Evolutionary conservation across 352 stramenopile genomes (phyloP), one percentile per base, ranked within the genome.

Genomic region (Globisporangium paroecandrum): DNA sequence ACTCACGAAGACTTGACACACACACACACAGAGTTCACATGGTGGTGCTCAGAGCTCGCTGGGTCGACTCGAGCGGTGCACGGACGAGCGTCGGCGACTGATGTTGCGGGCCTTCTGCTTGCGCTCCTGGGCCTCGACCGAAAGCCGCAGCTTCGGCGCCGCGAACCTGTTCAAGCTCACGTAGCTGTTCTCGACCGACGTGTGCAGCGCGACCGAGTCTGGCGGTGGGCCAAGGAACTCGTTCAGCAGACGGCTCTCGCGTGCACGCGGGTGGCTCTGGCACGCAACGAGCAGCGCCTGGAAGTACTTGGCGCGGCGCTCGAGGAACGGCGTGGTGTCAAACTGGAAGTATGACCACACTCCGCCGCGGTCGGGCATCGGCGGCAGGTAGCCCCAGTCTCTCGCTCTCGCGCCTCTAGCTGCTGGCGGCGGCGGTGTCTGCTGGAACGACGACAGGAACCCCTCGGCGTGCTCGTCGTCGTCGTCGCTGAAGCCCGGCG

Each of bases 131-230:
- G 87, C 78, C 65, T 93, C 85, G 60, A 93, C 82, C 46, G 77
- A 79, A 18, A 91, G 83, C 36, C 77, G 77, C 65, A 93, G 47
- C 58, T 87, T 87, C 25, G 85, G 82, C 7, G 81, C 85, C 0
- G 85, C 82, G 59, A 91, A 93, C n/a, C 85, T 79, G 43, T 90
- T 90, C 18, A 93, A 64, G 58, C 85, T 91, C 71, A 93, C 85
- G 73, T 93, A 93, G 66, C 75, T 87, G 74, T 78, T 87, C 64
- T 82, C 79, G 12, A 87, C 69, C n/a, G 79, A 89, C 12, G 76
- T 86, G 64, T 87, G 64, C 34, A 79, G 41, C 18, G 81, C 81
- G 32, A 89, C 70, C 10, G 82, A 69, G 34, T 93, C 84, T 1
- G 84, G 84, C 0, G 84, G 84, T 0, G 82, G 79, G 0, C 84